Evolutionary conservation across 2,329 filamentous ascomycete species (phyloP).

Genomic region (Fonsecaea multimorphosa): DNA sequence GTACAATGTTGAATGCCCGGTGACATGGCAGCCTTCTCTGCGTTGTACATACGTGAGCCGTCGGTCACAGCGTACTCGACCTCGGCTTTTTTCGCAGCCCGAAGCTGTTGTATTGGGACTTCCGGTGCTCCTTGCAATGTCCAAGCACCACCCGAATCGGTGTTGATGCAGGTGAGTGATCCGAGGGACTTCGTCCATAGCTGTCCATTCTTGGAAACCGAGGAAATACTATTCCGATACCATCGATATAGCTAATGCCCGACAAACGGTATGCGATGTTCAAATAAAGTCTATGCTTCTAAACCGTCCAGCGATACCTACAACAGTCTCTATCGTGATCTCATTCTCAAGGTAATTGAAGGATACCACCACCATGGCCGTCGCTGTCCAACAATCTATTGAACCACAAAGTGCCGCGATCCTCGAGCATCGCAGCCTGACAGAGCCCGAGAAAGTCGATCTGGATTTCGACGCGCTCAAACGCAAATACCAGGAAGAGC

Average conservation of each 20-base stretch:
- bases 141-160: neutral
- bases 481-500: conserved; percentile 28
- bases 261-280: neutral
- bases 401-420: neutral
- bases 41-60: neutral
- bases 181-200: neutral
- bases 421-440: neutral
- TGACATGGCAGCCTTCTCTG: neutral
- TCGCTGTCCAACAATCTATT: neutral
- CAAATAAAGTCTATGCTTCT: neutral
- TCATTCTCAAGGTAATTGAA: neutral
- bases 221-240: neutral
- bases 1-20: neutral
- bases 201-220: conserved; percentile 2
- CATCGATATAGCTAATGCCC: neutral
- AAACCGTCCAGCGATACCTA: neutral
- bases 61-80: neutral
- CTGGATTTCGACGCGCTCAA: conserved; percentile 26
- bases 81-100: neutral
- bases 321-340: neutral
- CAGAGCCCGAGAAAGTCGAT: neutral
- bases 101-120: neutral
- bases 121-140: neutral
- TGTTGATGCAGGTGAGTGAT: neutral
- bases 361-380: neutral